Evolutionary conservation across 352 stramenopile species (phyloP), one percentile per base, ranked within the genome.

Genomic region (Nothophytophthora sp.): DNA sequence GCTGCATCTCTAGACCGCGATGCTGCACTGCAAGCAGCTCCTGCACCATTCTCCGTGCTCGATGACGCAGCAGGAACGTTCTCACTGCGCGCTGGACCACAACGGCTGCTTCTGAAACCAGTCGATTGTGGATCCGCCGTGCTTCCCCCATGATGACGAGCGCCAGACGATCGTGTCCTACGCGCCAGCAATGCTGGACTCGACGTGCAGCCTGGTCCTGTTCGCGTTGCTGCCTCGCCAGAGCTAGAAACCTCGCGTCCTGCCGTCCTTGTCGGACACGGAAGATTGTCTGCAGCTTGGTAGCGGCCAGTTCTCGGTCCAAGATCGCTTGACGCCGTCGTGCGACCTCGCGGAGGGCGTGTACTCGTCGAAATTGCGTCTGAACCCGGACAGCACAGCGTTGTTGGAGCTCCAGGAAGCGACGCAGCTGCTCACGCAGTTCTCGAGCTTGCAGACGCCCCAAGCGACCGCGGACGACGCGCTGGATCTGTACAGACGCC

Each of bases 211-310:
- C 69, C 1, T 38, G 35, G 5, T 87, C 57, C 8, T 70, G 59
- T 10, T 69, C 69, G 8, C 47, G 67, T 4, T 77, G 77, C 12
- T 60, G 58, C 18, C 63, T 69, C 7, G 64, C 53, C 20, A 92
- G 39, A 7, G 56, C 50, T 11, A 89, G 27, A 34, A 89, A 57
- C 5, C 70, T 53, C 6, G 74, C 51, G 11, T 67, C 59, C 15
- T 82, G 60, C 0, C 78, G 71, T 9, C 66, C 77, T 18, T 67
- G 66, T 20, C 68, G 60, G 22, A 75, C 72, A 18, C 82, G 73
- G 37, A 75, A 93, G 28, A 67, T 55, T 0, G 63, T 75, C 40
- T 93, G 82, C 11, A 93, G 61, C 42, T 73, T 83, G 24, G 67
- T 74, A 0, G 76, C 80, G 10, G 77, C 80, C n/a, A 53, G 7